phyloP scores from a whole-genome alignment of 805 yeast species.

The Candida vartiovaarae region DNA sequence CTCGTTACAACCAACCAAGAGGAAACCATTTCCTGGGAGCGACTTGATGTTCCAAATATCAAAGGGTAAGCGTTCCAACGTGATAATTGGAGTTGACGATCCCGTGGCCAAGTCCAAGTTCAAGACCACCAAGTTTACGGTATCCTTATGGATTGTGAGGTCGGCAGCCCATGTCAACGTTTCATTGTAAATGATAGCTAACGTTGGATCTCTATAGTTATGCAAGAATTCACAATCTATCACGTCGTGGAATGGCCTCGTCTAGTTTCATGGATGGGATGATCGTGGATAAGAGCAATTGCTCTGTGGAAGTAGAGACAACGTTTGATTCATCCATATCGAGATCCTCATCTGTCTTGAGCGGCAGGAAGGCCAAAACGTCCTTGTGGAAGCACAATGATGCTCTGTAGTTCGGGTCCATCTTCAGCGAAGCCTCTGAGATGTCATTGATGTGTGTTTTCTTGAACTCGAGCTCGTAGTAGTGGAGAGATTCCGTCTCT shows the following conservation, averaged over 20 bases:
- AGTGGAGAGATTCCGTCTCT: slow-evolving; percentile 77
- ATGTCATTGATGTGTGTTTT: slow-evolving; percentile 38
- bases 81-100: slow-evolving; percentile 59
- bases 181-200: slow-evolving; percentile 58
- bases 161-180: slow-evolving; percentile 75
- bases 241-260: slow-evolving; percentile 52
- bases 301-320: slow-evolving; percentile 10
- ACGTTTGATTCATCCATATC: slow-evolving; percentile 24
- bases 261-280: slow-evolving; percentile 52
- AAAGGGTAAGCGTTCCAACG: slow-evolving; percentile 61
- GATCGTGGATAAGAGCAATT: slow-evolving; percentile 40
- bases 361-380: slow-evolving; percentile 64
- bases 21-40: slow-evolving; percentile 63
- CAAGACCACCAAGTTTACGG: slow-evolving; percentile 50
- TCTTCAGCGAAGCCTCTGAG: slow-evolving; percentile 21
- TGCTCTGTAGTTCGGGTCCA: slow-evolving; percentile 55
- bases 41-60: slow-evolving; percentile 64
- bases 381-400: slow-evolving; percentile 59
- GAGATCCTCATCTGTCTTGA: slow-evolving; percentile 38
- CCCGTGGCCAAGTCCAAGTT: slow-evolving; percentile 52
- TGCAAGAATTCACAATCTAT: slow-evolving; percentile 65
- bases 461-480: slow-evolving; percentile 66
- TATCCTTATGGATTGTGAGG: slow-evolving; percentile 54
- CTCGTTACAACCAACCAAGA: slow-evolving; percentile 69
- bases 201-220: slow-evolving; percentile 76